These are phyloP conservation scores for Omphalotus guepiniiformis DNA, from an alignment of 768 basidiomycete species.

Conservation along the genomic window DNA sequence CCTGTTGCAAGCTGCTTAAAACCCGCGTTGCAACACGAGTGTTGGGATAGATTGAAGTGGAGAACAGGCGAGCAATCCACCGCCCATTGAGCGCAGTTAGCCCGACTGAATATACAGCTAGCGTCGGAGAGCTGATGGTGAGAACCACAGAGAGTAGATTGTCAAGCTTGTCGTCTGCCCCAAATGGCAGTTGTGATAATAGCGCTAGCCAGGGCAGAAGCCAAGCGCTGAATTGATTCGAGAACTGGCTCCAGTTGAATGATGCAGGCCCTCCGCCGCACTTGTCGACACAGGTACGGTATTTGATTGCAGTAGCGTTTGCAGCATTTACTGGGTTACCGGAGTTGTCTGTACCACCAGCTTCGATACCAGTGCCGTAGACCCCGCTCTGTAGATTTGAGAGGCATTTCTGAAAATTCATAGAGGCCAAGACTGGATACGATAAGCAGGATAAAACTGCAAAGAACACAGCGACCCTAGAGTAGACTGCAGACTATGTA, in stretches of 20 bases:
- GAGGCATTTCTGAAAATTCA: too few relatives aligned
- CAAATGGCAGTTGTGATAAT: slow-evolving; percentile 46
- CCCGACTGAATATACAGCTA: slow-evolving; percentile 42
- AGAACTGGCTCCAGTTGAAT: slow-evolving; percentile 27
- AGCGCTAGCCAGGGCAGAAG: slow-evolving; percentile 46
- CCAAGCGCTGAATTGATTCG: slow-evolving; percentile 40
- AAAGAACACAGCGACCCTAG: too few relatives aligned
- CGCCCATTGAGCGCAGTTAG: slow-evolving; percentile 40
- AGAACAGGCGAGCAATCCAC: slow-evolving; percentile 34
- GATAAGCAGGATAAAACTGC: too few relatives aligned
- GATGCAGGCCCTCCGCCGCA: slow-evolving; percentile 1
- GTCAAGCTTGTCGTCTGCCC: slow-evolving; percentile 31
- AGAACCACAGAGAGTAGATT: slow-evolving; percentile 39
- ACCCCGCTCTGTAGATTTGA: too few relatives aligned
- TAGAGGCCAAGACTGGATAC: too few relatives aligned
- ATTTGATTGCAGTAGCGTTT: slow-evolving; percentile 3
- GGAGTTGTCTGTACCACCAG: too few relatives aligned
- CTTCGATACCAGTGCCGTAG: too few relatives aligned
- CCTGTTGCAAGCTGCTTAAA: slow-evolving; percentile 39
- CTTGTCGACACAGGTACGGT: background rate
- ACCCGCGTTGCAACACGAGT: slow-evolving; percentile 25
- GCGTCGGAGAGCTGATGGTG: slow-evolving; percentile 39
- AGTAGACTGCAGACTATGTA: too few relatives aligned
- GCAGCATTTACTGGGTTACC: too few relatives aligned
- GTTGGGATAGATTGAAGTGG: slow-evolving; percentile 27